Evolutionary conservation across 139 green algal species (phyloP).

Genomic region (Micractinium sp.): DNA sequence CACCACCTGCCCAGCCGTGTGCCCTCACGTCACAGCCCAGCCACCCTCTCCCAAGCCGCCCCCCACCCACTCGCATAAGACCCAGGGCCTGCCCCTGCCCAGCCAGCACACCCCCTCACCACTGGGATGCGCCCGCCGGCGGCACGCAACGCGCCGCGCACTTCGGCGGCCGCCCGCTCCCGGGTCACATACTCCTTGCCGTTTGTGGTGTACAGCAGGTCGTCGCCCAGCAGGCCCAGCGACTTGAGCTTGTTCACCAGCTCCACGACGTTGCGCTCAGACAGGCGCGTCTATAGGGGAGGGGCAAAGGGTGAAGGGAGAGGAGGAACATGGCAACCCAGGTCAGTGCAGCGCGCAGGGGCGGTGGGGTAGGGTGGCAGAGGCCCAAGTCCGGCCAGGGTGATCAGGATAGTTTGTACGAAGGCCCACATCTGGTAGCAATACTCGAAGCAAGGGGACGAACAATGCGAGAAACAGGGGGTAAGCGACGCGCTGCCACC

Average conservation of each 20-base stretch:
- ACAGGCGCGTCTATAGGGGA: conserved; percentile 61
- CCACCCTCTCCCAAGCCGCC: neutral
- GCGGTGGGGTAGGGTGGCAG: too few relatives aligned
- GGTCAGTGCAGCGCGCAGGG: too few relatives aligned
- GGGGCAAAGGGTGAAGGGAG: neutral
- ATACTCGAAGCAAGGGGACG: too few relatives aligned
- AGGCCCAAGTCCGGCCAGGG: too few relatives aligned
- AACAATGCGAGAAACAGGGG: too few relatives aligned
- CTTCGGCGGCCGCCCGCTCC: conserved; percentile 66
- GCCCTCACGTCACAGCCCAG: too few relatives aligned
- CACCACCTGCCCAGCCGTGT: too few relatives aligned
- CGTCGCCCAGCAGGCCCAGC: conserved; percentile 76
- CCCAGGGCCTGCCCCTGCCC: neutral
- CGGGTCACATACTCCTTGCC: conserved; percentile 89
- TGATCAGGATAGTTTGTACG: too few relatives aligned
- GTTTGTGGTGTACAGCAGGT: conserved; percentile 86
- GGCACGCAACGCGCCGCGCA: conserved; percentile 47
- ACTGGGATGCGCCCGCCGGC: conserved; percentile 79
- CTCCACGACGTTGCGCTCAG: conserved; percentile 91
- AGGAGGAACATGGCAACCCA: neutral
- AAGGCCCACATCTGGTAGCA: too few relatives aligned
- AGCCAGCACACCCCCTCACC: conserved; percentile 34
- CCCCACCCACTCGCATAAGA: too few relatives aligned
- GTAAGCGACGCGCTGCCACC: too few relatives aligned
- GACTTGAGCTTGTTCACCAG: conserved; percentile 86